Evolutionary conservation across 192 early-diverging fungal species (phyloP), one percentile per base, ranked within the genome.

Genomic region (Kappamyces sp.): DNA sequence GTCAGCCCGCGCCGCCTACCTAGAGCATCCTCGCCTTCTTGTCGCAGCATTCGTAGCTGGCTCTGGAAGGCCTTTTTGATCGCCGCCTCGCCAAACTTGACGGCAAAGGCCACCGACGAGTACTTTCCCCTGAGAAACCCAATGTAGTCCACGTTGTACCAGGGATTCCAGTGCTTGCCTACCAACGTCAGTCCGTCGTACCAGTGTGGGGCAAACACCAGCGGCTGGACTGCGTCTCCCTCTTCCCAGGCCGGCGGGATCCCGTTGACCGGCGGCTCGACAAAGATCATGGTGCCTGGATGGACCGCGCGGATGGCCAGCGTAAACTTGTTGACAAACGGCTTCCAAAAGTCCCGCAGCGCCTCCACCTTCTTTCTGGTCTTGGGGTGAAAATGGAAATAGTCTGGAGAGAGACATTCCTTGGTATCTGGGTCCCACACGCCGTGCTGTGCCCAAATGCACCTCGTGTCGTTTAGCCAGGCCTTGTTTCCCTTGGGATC

Each of bases 141-240:
- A 23, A 68, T 64, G 15, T 51, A 40, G 65, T 67, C 87, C 62
- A 87, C 83, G 31, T 77, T 87, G 41, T 85, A 75, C 31, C 67
- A 74, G 8, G 76, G 74, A 48, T 84, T 76, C 49, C 84, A 90
- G 2, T 62, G 57, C 65, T 77, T 77, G 58, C 55, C 66, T 54
- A 91, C 80, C 8, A 90, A 57, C 10, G 84, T 86, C 54, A 87
- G 74, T 2, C 86, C 68, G 61, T 91, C 88, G 64, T 90, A 91
- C 84, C 86, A 91, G 66, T 91, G 89, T 13, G 89, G 89, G 3
- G 88, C 80, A 64, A 81, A 89, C 8, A 81, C 72, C 39, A 90
- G 65, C 34, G 79, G 73, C 9, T 44, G 57, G 12, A 40, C 37
- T 9, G 50, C 32, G 44, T 74, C 73, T 9, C 60, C 58, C 32